Base-by-base conservation (phyloP, 345 rosid species). In the Populus ilicifolia region DNA sequence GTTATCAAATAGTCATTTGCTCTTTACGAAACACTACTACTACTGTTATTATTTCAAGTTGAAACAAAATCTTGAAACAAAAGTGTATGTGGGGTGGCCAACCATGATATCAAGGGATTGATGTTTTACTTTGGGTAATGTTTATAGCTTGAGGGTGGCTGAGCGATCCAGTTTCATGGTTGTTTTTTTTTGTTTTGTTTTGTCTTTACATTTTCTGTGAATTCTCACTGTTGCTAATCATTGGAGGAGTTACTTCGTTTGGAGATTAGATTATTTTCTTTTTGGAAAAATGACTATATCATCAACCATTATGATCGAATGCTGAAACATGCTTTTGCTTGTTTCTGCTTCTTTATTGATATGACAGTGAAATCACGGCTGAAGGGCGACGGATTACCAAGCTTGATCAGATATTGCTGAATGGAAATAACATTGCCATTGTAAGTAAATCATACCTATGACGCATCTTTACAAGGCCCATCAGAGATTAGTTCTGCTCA, bases 351-450 rank as follows among this genome's bases (percentile, higher is more conserved):
- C 7, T 71, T 13, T 68, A 4, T 69, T 56, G 50, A 16, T 80
- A 5, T 80, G 39, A 14, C 85, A 94, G 99, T 80, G 99, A 93
- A 86, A 90, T 96, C 77, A 89, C 99, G 35, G 69, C 97, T 48
- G 99, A 96, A 87, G 98, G 97, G 70, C 86, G 92, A 72, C 83
- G 98, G 77, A 89, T 94, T 56, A 92, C 98, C 29, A 96, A 94
- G 93, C 98, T 94, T 72, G 97, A 94, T 86, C 97, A 94, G 83
- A 96, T 96, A 78, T 81, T 96, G 77, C 96, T 92, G 70, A 96
- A 93, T 25, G 97, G 99, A 76, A 96, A 93, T 89, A 91, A 93
- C 87, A 93, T 93, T 71, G 98, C 98, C 65, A 92, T 92, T 78
- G 97, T 93, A 86, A 90, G 98, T 86, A 59, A 13, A 50, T 33